These are phyloP conservation scores for Zygosaccharomyces bailii DNA, from an alignment of 805 yeast species.

Conservation along the genomic window DNA sequence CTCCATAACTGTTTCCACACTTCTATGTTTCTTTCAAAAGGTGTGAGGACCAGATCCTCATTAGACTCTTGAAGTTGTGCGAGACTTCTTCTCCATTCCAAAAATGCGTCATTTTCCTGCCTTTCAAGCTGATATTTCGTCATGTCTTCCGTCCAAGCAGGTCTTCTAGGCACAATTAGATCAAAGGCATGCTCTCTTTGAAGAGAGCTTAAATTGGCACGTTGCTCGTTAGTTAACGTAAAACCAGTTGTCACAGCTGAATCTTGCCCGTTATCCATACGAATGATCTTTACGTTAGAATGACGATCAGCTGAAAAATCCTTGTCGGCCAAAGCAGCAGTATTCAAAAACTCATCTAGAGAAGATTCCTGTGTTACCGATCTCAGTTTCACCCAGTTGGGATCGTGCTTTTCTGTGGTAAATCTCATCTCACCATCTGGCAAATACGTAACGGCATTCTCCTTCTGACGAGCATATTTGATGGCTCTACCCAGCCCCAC, in stretches of 20 bases:
- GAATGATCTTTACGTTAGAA: conserved; percentile 77
- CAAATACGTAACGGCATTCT: conserved; percentile 63
- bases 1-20: conserved; percentile 99
- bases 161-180: conserved; percentile 90
- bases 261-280: conserved; percentile 52
- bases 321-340: conserved; percentile 94
- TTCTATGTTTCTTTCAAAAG: conserved; percentile 94
- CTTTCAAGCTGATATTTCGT: conserved; percentile 76
- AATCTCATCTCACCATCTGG: conserved; percentile 90
- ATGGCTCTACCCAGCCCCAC: conserved; percentile 85
- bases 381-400: conserved; percentile 82
- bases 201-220: conserved; percentile 52
- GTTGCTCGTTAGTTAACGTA: conserved; percentile 64
- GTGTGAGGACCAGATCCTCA: conserved; percentile 78
- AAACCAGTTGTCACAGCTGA: conserved; percentile 49
- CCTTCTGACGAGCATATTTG: conserved; percentile 65
- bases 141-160: conserved; percentile 72
- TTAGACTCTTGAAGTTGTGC: conserved; percentile 81
- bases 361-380: conserved; percentile 95
- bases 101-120: conserved; percentile 83
- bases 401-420: conserved; percentile 80
- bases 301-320: conserved; percentile 92
- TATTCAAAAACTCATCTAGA: conserved; percentile 87
- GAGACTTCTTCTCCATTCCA: conserved; percentile 89
- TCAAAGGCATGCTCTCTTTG: conserved; percentile 66